Evolutionary conservation across 768 basidiomycete species (phyloP), one percentile per base, ranked within the genome.

Genomic region (Gloeostereum incarnatum): DNA sequence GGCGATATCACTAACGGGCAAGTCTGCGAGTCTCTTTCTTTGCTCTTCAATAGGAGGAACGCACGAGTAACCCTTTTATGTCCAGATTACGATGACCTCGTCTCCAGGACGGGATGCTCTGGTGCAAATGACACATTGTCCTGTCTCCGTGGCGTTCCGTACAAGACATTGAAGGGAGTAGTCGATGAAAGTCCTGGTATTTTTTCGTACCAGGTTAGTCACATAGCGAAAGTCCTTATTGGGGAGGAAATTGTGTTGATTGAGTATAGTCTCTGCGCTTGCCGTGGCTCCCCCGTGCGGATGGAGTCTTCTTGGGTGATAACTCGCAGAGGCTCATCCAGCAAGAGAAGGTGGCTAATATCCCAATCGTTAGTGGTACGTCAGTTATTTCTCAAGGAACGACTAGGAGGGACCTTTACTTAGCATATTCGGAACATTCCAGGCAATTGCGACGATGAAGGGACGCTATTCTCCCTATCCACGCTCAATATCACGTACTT

Each of bases 271-370:
- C 68, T 1, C 49, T 71, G 33, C 54, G 51, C 22, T 53, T 71
- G 25, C 60, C 71, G 0, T 79, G 67, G 68, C 46, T 63, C 2
- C 73, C 73, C 22, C 60, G 68, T 2, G 54, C 61, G 4, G 75
- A 78, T 43, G 74, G 71, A 1, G 48, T 58, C 1, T 68, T 77
- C 46, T 39, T 78, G n/a, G 58, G 61, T 1, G 68, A 65, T 21
- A 44, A 63, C 30, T 68, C 71, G 5, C 60, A 62, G 44, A 49
- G 57, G 10, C 57, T 73, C 5, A 59, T 74, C 6, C 48, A 57
- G 33, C 41, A 65, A 18, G 69, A 69, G 0, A 61, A 55, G 26
- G 57, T 75, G 7, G 70, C 73, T 0, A 61, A 65, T 10, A 55
- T 77, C 3, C 72, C 71, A 0, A 67, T 68, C 27, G 47, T 66